Percentiles rank a stretch among this genome's conserved stretches.
Evolutionary conservation across 768 basidiomycete genomes (phyloP).

Genomic region (Galerina marginata): DNA sequence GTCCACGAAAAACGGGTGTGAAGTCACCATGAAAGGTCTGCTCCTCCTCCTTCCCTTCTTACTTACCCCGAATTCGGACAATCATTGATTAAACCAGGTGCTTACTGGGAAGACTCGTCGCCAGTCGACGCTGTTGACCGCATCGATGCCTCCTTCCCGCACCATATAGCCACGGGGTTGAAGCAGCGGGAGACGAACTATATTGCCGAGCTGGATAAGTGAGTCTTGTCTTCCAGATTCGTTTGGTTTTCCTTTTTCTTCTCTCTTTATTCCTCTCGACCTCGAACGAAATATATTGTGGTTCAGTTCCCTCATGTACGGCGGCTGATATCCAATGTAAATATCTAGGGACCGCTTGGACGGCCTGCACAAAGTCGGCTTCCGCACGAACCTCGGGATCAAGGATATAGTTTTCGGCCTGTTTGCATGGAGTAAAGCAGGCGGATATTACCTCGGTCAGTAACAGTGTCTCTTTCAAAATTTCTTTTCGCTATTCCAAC

Average conservation of each 20-base stretch:
- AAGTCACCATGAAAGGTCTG: constrained; percentile 31
- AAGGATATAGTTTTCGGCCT: constrained; percentile 42
- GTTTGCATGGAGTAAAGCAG: constrained; percentile 36
- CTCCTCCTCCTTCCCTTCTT: background rate
- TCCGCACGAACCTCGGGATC: constrained; percentile 46
- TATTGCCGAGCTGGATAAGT: constrained; percentile 45
- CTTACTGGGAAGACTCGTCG: constrained; percentile 54
- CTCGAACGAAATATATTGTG: too few species aligned
- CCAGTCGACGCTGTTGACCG: constrained; percentile 55
- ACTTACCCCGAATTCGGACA: too few species aligned
- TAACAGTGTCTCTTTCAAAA: constrained; percentile 1
- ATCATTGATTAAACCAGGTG: constrained; percentile 16
- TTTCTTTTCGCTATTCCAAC: background rate
- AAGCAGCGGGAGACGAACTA: constrained; percentile 22
- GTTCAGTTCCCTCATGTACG: too few species aligned
- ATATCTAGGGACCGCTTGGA: constrained; percentile 39
- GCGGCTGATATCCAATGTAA: too few species aligned
- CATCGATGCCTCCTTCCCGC: constrained; percentile 52
- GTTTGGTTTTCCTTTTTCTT: too few species aligned
- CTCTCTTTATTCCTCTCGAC: too few species aligned
- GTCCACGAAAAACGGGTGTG: constrained; percentile 45
- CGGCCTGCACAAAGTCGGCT: constrained; percentile 47
- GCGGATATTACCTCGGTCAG: constrained; percentile 46
- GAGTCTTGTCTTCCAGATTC: too few species aligned
- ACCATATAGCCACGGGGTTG: constrained; percentile 28